These are phyloP conservation scores for Colletotrichum caudatum DNA, from an alignment of 2,329 filamentous ascomycete species.

Conservation along the genomic window DNA sequence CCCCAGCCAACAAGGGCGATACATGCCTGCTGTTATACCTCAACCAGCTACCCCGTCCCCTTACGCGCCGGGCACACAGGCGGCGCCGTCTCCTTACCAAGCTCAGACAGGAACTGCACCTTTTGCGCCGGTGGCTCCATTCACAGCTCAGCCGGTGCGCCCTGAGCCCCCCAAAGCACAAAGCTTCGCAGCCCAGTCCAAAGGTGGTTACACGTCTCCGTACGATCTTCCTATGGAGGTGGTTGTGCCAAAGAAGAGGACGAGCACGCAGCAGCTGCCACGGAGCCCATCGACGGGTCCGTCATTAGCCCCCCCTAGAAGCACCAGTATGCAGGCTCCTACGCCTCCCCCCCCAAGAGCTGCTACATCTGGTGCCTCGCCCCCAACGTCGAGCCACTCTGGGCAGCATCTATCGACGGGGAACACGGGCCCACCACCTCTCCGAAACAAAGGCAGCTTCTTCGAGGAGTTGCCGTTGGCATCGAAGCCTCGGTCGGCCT, in stretches of 20 bases:
- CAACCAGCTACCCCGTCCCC: slow-evolving; percentile 33
- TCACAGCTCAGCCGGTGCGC: slow-evolving; percentile 47
- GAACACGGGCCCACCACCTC: slow-evolving; percentile 52
- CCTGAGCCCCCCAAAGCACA: slow-evolving; percentile 71
- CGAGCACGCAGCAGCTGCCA: slow-evolving; percentile 68
- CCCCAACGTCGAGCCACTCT: slow-evolving; percentile 55
- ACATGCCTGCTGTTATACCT: slow-evolving; percentile 25
- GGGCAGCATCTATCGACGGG: slow-evolving; percentile 49
- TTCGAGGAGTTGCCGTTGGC: slow-evolving; percentile 81
- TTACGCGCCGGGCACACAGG: slow-evolving; percentile 47
- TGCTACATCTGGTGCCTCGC: slow-evolving; percentile 37
- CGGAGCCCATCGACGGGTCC: slow-evolving; percentile 52
- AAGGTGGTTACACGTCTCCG: slow-evolving; percentile 91
- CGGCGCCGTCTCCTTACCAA: slow-evolving; percentile 44
- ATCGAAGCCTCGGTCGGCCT: slow-evolving; percentile 70
- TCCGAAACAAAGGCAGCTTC: slow-evolving; percentile 68
- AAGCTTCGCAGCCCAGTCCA: slow-evolving; percentile 91
- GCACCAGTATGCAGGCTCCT: slow-evolving; percentile 66
- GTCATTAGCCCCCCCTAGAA: slow-evolving; percentile 66
- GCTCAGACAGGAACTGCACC: slow-evolving; percentile 40
- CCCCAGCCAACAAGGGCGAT: slow-evolving; percentile 39
- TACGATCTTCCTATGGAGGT: slow-evolving; percentile 96
- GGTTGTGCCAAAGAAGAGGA: slow-evolving; percentile 76
- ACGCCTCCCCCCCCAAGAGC: slow-evolving; percentile 41
- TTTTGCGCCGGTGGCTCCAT: slow-evolving; percentile 42